Percentiles rank a stretch among this genome's conserved stretches.
These are phyloP conservation scores for Hanseniaspora singularis DNA, from an alignment of 805 yeast species.

Conservation along the genomic window DNA sequence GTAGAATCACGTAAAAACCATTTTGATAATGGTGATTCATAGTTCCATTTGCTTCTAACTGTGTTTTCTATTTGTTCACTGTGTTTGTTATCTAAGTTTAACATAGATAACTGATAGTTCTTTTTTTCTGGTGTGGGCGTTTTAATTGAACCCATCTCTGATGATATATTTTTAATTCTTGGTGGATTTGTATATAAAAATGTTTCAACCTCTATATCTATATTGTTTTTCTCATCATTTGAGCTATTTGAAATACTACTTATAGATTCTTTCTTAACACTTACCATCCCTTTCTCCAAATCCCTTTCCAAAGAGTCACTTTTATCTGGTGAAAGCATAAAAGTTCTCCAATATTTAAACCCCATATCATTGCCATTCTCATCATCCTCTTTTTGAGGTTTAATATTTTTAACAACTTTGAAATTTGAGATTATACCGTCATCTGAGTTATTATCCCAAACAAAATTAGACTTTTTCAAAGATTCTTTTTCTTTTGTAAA, in stretches of 20 bases:
- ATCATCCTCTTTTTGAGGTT: background rate
- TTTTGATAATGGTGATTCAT: slow-evolving; percentile 28
- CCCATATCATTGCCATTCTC: background rate
- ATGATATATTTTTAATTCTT: slow-evolving; percentile 21
- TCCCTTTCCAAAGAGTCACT: background rate
- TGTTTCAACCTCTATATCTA: slow-evolving; percentile 18
- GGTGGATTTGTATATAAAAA: slow-evolving; percentile 24
- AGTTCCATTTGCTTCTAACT: slow-evolving; percentile 21
- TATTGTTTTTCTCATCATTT: too few species aligned
- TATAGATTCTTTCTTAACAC: too few species aligned
- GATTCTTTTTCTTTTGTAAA: too few species aligned
- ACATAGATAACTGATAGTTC: background rate
- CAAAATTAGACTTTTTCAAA: background rate
- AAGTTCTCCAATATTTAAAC: background rate
- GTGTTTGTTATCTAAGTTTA: background rate
- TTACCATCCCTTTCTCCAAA: too few species aligned
- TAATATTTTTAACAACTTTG: background rate
- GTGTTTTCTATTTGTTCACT: background rate
- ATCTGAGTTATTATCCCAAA: too few species aligned
- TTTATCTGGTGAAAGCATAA: background rate
- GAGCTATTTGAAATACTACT: too few species aligned
- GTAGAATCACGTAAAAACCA: slow-evolving; percentile 28
- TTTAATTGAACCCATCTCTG: slow-evolving; percentile 18
- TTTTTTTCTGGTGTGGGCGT: slow-evolving; percentile 11
- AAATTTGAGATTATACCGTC: too few species aligned